These are phyloP conservation scores for Penicillium canescens DNA, from an alignment of 495 filamentous ascomycete genomes.

Conservation along the genomic window DNA sequence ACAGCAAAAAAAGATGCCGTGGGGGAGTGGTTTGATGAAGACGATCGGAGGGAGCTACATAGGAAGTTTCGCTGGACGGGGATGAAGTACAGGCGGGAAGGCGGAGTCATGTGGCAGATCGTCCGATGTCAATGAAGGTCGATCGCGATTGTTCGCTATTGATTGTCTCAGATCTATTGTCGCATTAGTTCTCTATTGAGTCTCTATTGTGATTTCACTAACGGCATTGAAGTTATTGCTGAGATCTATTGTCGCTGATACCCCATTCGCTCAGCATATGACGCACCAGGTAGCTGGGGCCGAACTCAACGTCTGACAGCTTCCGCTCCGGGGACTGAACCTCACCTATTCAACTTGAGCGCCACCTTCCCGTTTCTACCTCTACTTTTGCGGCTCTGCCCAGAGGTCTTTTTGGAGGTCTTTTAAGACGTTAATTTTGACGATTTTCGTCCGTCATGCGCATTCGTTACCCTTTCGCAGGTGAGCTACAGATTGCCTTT, in stretches of 20 bases:
- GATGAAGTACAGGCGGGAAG: constrained; percentile 42
- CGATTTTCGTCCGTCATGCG: constrained; percentile 50
- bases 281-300: constrained; percentile 27
- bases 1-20: constrained; percentile 37
- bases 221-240: no score
- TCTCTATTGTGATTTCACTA: not conserved
- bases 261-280: constrained; percentile 25
- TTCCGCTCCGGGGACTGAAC: not conserved
- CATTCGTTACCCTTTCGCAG: constrained; percentile 72
- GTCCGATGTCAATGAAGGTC: constrained; percentile 8
- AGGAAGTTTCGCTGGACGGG: constrained; percentile 43
- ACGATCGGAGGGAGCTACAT: constrained; percentile 33
- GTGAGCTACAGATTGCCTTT: constrained; percentile 40
- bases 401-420: not conserved
- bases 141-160: constrained; percentile 1
- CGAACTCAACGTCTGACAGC: constrained; percentile 18
- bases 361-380: not conserved
- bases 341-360: not conserved
- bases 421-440: not conserved
- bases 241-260: not conserved
- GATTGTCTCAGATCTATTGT: not conserved
- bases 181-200: not conserved
- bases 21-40: constrained; percentile 38
- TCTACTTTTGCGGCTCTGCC: not conserved
- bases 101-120: constrained; percentile 37